Evolutionary conservation across 2,329 filamentous ascomycete species (phyloP), one percentile per base, ranked within the genome.

Genomic region (Pseudodiploospora longispora): DNA sequence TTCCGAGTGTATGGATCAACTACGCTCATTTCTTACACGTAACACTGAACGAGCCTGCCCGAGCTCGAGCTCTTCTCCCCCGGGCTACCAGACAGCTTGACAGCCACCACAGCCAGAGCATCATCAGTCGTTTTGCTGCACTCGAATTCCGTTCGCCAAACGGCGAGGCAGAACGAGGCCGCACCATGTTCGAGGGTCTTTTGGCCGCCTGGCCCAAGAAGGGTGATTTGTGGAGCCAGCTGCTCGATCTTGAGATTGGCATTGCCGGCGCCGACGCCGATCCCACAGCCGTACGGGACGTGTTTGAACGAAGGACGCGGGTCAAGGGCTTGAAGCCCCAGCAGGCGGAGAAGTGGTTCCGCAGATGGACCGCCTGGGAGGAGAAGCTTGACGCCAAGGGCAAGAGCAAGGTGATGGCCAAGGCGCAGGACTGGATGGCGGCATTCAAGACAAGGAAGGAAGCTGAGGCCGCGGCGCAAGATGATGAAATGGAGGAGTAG

Each of bases 21-120:
- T 97, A 96, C 66, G 91, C 90, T 27, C 85, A 85, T 57, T 97
- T 96, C 75, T 75, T 98, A 44, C 85, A 95, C 68, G 82, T 84
- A 47, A 85, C 80, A 1, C 68, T 79, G 47, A 72, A 76, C 46
- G 75, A 83, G 8, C 78, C 88, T 1, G 83, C 83, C n/a, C 79
- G 82, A 6, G 86, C 83, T 4, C 83, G 89, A 44, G 80, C 80
- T 1, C 78, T 98, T 10, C 79, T 97, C 5, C 75, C 83, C 3
- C 85, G 91, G 36, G 91, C 93, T 10, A 82, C 85, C 7, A 90
- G 97, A 66, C 85, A 87, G 6, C 80, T 98, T 3, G 82, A 84
- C 28, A 63, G 72, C 19, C 76, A 77, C 41, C 77, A 83, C 46
- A 82, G 75, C 50, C 66, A 74, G 9, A 78, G 81, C 48, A 75